Conservation (phyloP, 75 land plant genomes). For the Cryptomeria japonica region DNA sequence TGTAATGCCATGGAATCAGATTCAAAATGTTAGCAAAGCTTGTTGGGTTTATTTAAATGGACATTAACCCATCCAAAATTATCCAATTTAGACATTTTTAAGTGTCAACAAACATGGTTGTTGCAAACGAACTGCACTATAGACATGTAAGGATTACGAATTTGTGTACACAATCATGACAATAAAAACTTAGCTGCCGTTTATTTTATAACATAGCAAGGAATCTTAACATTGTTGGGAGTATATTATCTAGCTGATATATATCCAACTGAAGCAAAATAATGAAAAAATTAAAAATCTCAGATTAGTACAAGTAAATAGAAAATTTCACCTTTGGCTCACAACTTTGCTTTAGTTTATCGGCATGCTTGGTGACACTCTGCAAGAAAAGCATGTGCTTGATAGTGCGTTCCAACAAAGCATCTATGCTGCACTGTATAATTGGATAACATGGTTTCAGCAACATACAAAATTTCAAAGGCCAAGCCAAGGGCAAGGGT, state of each 20-base stretch:
- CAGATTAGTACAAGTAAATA: background rate
- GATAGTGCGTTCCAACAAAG: conserved; percentile 80
- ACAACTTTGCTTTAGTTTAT: conserved; percentile 64
- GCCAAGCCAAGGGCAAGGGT: conserved; percentile 6
- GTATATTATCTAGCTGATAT: background rate
- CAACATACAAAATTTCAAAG: conserved; percentile 10
- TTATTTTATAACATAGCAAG: background rate
- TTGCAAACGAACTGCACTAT: background rate
- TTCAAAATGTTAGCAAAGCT: background rate
- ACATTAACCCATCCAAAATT: background rate
- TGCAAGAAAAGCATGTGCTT: conserved; percentile 91
- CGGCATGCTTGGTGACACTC: conserved; percentile 84
- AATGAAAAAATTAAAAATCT: background rate
- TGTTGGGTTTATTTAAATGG: background rate
- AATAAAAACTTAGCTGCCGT: background rate
- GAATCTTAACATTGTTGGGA: background rate
- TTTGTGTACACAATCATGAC: background rate
- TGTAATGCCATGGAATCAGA: background rate
- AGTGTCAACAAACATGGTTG: background rate
- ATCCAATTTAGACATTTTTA: background rate
- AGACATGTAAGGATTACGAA: background rate
- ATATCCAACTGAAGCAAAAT: background rate
- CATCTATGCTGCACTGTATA: conserved; percentile 89
- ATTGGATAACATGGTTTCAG: conserved; percentile 12
- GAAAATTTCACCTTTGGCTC: conserved; percentile 56